A percentile compares a stretch with the other conserved stretches of the same genome.
Evolutionary conservation across 306 rosid genomes (phyloP).

Genomic region (Oemleria cerasiformis): DNA sequence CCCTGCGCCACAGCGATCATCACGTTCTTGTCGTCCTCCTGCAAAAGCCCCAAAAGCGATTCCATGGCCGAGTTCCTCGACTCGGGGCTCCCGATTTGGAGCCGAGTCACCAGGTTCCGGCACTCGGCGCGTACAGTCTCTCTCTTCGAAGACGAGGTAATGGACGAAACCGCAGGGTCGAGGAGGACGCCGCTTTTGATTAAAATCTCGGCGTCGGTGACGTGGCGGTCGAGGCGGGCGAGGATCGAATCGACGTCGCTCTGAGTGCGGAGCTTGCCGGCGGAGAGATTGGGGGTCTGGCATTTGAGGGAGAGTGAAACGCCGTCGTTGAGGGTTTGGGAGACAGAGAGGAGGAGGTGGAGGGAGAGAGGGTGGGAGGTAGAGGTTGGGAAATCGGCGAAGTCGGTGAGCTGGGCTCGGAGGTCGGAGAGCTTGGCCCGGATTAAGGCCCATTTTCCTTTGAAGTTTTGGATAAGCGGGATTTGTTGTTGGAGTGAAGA

Average conservation of each 20-base stretch:
- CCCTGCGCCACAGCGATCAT: constrained; percentile 92
- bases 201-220: constrained; percentile 68
- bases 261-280: constrained; percentile 86
- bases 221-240: constrained; percentile 58
- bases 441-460: constrained; percentile 70
- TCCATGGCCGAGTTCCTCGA: constrained; percentile 62
- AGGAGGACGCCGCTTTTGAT: constrained; percentile 66
- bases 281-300: constrained; percentile 32
- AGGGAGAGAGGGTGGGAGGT: constrained; percentile 57
- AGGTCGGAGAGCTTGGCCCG: constrained; percentile 58
- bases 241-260: constrained; percentile 71
- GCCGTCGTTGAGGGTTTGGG: constrained; percentile 47
- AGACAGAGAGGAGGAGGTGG: constrained; percentile 57
- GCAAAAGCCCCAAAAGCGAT: constrained; percentile 44
- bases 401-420: constrained; percentile 62
- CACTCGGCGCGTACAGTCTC: constrained; percentile 68
- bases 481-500: constrained; percentile 44
- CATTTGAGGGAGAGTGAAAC: constrained; percentile 49
- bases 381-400: constrained; percentile 46
- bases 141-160: constrained; percentile 43
- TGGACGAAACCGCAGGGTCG: constrained; percentile 27
- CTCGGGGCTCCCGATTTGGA: constrained; percentile 75
- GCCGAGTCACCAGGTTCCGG: constrained; percentile 64
- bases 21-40: constrained; percentile 83
- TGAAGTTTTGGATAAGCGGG: constrained; percentile 50